These are phyloP conservation scores for Ceratobasidium sp. DNA, from an alignment of 1,284 basidiomycete genomes.

Conservation along the genomic window DNA sequence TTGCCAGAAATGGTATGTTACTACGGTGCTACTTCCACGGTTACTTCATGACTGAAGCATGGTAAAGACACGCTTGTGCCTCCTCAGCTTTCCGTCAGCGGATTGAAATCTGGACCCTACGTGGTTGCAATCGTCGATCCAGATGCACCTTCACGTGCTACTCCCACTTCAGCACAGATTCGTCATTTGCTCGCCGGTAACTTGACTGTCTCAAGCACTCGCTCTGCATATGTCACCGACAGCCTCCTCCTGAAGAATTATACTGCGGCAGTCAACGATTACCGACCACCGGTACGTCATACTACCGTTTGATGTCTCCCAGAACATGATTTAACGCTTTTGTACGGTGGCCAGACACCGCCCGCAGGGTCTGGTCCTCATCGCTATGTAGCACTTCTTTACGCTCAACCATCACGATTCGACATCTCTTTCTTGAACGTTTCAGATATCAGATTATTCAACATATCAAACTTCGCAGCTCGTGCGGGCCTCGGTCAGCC, in stretches of 20 bases:
- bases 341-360: constrained; percentile 1
- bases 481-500: constrained; percentile 26
- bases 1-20: constrained; percentile 16
- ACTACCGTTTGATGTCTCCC: not conserved
- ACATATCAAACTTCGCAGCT: constrained; percentile 34
- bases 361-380: constrained; percentile 34
- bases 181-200: constrained; percentile 33
- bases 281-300: constrained; percentile 20
- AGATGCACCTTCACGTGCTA: constrained; percentile 33
- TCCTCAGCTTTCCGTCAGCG: constrained; percentile 17
- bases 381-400: constrained; percentile 39
- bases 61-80: constrained; percentile 17
- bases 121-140: constrained; percentile 37
- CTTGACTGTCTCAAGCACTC: constrained; percentile 4
- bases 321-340: not conserved
- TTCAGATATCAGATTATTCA: constrained; percentile 18
- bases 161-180: constrained; percentile 27
- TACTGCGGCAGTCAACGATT: constrained; percentile 23
- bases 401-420: constrained; percentile 26
- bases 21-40: too few species aligned
- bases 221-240: not conserved
- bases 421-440: constrained; percentile 35
- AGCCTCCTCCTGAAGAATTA: constrained; percentile 31
- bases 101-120: constrained; percentile 27
- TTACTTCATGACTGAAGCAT: too few species aligned